These are phyloP conservation scores for Oidium heveae DNA, from an alignment of 2,329 filamentous ascomycete genomes.

Conservation along the genomic window DNA sequence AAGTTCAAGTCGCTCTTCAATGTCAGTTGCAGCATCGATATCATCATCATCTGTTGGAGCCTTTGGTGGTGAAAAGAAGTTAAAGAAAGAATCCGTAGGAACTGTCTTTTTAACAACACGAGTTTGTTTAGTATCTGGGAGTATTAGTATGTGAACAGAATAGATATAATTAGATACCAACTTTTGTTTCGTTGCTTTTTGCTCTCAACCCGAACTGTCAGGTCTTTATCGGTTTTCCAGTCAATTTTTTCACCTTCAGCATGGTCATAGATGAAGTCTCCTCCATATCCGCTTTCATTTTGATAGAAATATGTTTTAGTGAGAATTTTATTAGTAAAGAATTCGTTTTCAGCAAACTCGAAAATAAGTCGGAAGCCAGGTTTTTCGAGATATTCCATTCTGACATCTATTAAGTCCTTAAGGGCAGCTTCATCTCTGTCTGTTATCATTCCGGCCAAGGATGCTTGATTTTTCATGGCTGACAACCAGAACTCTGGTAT, in stretches of 20 bases:
- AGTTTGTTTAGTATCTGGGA: conserved; percentile 87
- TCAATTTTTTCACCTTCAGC: conserved; percentile 95
- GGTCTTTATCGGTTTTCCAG: conserved; percentile 80
- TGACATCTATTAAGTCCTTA: conserved; percentile 72
- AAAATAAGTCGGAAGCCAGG: conserved; percentile 97
- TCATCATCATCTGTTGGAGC: conserved; percentile 49
- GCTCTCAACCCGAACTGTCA: conserved; percentile 86
- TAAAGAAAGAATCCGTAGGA: conserved; percentile 87
- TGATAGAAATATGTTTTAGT: conserved; percentile 99
- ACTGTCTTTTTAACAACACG: conserved; percentile 98
- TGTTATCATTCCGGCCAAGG: conserved; percentile 94
- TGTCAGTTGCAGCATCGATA: conserved; percentile 58
- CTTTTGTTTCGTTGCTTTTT: conserved; percentile 99
- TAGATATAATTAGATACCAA: conserved; percentile 21
- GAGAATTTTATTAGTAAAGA: conserved; percentile 90
- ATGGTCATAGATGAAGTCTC: conserved; percentile 98
- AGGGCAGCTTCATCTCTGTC: conserved; percentile 88
- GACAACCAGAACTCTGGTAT: conserved; percentile 99
- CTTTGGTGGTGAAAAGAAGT: conserved; percentile 84
- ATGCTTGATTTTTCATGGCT: conserved; percentile 98
- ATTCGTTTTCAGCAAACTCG: conserved; percentile 85
- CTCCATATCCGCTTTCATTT: conserved; percentile 93
- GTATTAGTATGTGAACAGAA: not conserved
- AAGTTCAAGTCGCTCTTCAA: conserved; percentile 90
- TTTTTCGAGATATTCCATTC: conserved; percentile 98